Base-by-base conservation (phyloP, 306 rosid genomes). In the Fagus crenata region DNA sequence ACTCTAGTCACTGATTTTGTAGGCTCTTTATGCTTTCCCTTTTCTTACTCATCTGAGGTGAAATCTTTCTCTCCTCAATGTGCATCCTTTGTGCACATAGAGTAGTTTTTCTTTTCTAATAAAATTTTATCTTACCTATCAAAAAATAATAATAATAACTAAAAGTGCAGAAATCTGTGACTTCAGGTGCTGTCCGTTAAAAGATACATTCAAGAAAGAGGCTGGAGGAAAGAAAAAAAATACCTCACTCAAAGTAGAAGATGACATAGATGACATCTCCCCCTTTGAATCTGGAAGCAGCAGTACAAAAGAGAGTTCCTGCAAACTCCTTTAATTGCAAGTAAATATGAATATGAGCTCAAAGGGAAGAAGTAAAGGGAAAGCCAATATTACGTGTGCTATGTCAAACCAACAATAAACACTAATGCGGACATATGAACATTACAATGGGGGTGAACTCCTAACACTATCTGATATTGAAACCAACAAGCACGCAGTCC, bases 301-400 rank as follows among this genome's bases (percentile, higher is more conserved):
- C 72, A 88, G 74, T 81, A 92, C 83, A 43, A 78, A 81, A 2
- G 98, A 89, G 81, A 94, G 95, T 87, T 89, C 97, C 85, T 89
- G 96, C 93, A 94, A 82, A 85, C 94, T 87, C 96, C 97, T 94
- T 87, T 46, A 72, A 54, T 75, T 69, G 74, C 82, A 86, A 79
- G 72, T 60, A 74, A 76, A 84, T 82, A 85, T 14, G 77, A 53
- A 65, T 69, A 70, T 86, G 67, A 85, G 86, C 69, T 86, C 75
- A 71, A 68, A 49, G 9, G 14, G 53, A 78, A 71, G 40, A 49
- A 68, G 60, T 33, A 32, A 76, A 70, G 69, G 75, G 81, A 65
- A 49, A 51, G 72, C 28, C 70, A 76, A 40, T 65, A 33, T 65
- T n/a, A 74, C 37, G n/a, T 11, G 14, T 80, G 61, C 53, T 43